Percentiles rank a stretch among this genome's conserved stretches.
These are phyloP conservation scores for Cladosporium sp. DNA, from an alignment of 2,329 filamentous ascomycete species.

Conservation along the genomic window DNA sequence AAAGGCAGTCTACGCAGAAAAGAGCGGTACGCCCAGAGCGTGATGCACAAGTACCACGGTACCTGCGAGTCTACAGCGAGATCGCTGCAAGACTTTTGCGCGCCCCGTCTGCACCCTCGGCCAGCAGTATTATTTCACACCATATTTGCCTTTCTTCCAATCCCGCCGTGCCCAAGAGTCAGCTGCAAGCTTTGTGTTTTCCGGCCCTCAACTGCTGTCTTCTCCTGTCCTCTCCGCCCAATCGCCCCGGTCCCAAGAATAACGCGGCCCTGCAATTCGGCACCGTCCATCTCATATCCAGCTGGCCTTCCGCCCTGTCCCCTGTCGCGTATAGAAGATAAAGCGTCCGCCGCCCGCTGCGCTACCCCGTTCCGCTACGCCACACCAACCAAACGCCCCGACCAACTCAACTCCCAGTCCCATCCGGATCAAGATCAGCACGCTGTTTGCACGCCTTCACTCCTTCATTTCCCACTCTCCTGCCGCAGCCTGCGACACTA, in stretches of 20 bases:
- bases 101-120: background rate
- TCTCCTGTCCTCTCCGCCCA: background rate
- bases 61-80: background rate
- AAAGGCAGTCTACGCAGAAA: background rate
- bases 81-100: conserved; percentile 3
- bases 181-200: background rate
- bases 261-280: background rate
- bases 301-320: background rate
- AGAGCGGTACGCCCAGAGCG: background rate
- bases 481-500: conserved; percentile 7
- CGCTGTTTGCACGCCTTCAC: conserved; percentile 1
- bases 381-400: conserved; percentile 2
- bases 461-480: conserved; percentile 12
- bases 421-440: conserved; percentile 1
- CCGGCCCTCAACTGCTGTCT: background rate
- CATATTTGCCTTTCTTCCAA: background rate
- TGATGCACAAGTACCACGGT: background rate
- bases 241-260: background rate
- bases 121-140: background rate
- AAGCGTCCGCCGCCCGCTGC: background rate
- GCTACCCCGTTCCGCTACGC: conserved; percentile 1
- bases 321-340: conserved; percentile 1
- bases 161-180: background rate
- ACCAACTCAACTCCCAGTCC: background rate
- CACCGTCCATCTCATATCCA: too few relatives aligned